Base-by-base conservation (phyloP, 1,284 basidiomycete genomes). In the Cutaneotrichosporon curvatum region DNA sequence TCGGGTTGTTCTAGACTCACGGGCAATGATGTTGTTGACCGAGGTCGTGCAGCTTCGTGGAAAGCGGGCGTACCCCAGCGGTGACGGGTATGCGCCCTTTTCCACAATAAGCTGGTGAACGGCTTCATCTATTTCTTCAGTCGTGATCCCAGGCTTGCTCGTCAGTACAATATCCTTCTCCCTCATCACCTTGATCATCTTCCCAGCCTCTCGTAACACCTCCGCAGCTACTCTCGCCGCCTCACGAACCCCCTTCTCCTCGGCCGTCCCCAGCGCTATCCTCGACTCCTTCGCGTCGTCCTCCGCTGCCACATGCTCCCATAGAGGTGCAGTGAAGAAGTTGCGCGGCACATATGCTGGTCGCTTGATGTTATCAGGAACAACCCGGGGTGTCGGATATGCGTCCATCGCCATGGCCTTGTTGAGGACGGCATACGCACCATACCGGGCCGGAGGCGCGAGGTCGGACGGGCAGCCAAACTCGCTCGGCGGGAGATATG, bases 41-140 rank as follows among this genome's bases (percentile, higher is more conserved):
- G 73, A 73, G 16, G 89, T 94, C 63, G 89, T 92, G 59, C 86
- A 87, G 28, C 87, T 85, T 56, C 81, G 83, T 6, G 90, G 89
- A 63, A 84, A 94, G 8, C 81, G 82, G 21, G 78, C 75, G 68
- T 94, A 95, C 0, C 77, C 77, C 28, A 95, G 72, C 0, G 91
- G 88, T 2, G 88, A 91, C 0, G 91, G 91, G 65, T 95, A 95
- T 23, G 86, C 88, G n/a, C 75, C 76, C 49, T 76, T 74, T 0
- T 74, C 65, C 32, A 86, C 58, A 48, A 90, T 83, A 50, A 79
- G 81, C 11, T 82, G 75, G 53, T 91, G 87, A 25, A 90, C 72
- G 1, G 75, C 74, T 15, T 72, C 68, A 62, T 92, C 87, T 43
- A 92, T 81, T 9, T 74, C 72, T 45, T 83, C 77, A 4, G 89